Evolutionary conservation across 2,329 filamentous ascomycete genomes (phyloP), one percentile per base, ranked within the genome.

Genomic region (Pyrenochaeta sp.): DNA sequence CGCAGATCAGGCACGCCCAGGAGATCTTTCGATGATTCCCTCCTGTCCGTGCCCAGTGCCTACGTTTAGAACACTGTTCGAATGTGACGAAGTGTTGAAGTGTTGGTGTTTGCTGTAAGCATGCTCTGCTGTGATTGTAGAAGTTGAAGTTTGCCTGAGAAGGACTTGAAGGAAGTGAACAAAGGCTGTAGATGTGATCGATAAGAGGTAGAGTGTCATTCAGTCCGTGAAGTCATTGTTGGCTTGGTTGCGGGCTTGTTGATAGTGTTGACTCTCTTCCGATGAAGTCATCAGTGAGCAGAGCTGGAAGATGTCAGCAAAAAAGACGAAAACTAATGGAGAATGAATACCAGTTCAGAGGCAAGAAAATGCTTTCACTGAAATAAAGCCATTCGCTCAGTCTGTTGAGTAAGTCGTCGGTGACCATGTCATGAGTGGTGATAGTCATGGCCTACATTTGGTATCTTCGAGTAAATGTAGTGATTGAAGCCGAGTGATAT

Each of bases 331-430:
- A 30, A 29, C 18, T 10, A 6, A 5, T 17, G 35, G 15, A 20
- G 10, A 7, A 27, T 36, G 30, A 9, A 39, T 46, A 58, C 55
- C 41, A 58, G 51, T 36, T 51, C 45, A 55, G 33, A 12, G 51
- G 35, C 51, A 35, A 41, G 15, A 48, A 37, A 14, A 18, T 7
- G 23, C n/a, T 20, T 7, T 50, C 33, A 30, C 14, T 45, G 29
- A 49, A 20, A 21, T 7, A n/a, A n/a, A n/a, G n/a, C n/a, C n/a
- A n/a, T n/a, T n/a, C n/a, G n/a, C n/a, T n/a, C n/a, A n/a, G n/a
- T n/a, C n/a, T n/a, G n/a, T n/a, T n/a, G n/a, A n/a, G n/a, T n/a
- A n/a, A n/a, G n/a, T n/a, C n/a, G n/a, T n/a, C n/a, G n/a, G n/a
- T n/a, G n/a, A n/a, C n/a, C n/a, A n/a, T n/a, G n/a, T n/a, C n/a